These are phyloP conservation scores for Starmerella lactis-condensi DNA, from an alignment of 805 yeast species.

Conservation along the genomic window DNA sequence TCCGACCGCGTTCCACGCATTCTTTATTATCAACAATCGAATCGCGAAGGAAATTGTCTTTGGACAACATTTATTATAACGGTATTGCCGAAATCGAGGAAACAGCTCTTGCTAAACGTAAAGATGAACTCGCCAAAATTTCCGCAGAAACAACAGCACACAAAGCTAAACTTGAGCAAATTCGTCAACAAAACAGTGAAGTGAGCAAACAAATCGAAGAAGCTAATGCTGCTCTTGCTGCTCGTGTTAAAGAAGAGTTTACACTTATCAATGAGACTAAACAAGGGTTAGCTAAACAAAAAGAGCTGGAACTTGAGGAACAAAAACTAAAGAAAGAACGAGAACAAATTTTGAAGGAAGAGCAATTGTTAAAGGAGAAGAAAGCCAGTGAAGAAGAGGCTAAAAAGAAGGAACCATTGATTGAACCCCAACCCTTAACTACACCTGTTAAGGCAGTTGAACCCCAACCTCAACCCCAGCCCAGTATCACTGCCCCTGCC, in stretches of 20 bases:
- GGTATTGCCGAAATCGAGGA: too few species aligned
- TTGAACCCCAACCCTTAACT: background rate
- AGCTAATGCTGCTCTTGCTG: background rate
- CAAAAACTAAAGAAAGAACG: slow-evolving; percentile 1
- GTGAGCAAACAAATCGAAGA: background rate
- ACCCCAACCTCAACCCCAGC: background rate
- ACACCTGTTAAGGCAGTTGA: slow-evolving; percentile 1
- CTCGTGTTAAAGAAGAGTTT: background rate
- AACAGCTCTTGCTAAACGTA: too few species aligned
- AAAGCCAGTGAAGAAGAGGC: slow-evolving; percentile 6
- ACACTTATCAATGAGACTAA: background rate
- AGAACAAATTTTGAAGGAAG: slow-evolving; percentile 16
- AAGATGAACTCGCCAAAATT: background rate
- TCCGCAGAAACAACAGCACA: background rate
- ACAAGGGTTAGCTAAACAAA: background rate
- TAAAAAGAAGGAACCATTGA: slow-evolving; percentile 10
- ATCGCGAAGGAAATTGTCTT: too few species aligned
- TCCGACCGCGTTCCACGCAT: too few species aligned
- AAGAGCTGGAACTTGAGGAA: slow-evolving; percentile 1
- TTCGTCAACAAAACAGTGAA: background rate
- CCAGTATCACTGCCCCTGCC: slow-evolving; percentile 1
- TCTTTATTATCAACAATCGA: too few species aligned
- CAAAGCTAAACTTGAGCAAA: background rate
- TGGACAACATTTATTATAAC: too few species aligned
- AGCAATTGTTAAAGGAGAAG: slow-evolving; percentile 18